A percentile compares a stretch with the other conserved stretches of the same genome.
Conservation (phyloP, 1,284 basidiomycete genomes). For the Schizopora paradoxa region DNA sequence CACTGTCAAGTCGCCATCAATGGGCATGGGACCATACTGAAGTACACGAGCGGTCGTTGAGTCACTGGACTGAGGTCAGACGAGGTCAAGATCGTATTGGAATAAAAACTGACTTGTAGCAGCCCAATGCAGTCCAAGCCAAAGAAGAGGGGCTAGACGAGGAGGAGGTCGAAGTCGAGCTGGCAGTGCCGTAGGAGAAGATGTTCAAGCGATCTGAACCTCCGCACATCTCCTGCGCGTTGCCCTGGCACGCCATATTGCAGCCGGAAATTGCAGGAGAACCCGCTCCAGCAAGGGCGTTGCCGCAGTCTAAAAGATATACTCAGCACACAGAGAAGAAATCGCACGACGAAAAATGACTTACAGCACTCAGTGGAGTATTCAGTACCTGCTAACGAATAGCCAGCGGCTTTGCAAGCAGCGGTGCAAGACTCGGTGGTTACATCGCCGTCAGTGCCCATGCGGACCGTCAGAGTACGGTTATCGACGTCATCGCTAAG, state of each 20-base stretch:
- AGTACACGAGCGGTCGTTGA: conserved; percentile 49
- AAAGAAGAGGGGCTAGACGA: too few relatives aligned
- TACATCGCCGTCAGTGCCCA: conserved; percentile 17
- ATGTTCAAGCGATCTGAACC: conserved; percentile 17
- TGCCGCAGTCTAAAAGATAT: conserved; percentile 22
- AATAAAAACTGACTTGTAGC: conserved; percentile 24
- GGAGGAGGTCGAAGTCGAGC: conserved; percentile 10
- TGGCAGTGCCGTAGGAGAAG: conserved; percentile 13
- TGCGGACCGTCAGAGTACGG: conserved; percentile 49
- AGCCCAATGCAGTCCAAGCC: conserved; percentile 40
- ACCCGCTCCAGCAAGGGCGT: conserved; percentile 10
- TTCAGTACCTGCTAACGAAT: conserved; percentile 22
- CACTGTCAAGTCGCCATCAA: conserved; percentile 14
- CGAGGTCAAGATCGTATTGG: neutral
- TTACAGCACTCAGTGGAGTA: conserved; percentile 23
- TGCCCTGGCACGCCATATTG: conserved; percentile 18
- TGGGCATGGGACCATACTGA: conserved; percentile 25
- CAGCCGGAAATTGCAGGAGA: conserved; percentile 16
- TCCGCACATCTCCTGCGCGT: conserved; percentile 21
- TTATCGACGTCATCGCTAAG: conserved; percentile 46
- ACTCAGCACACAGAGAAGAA: neutral
- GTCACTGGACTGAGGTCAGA: conserved; percentile 27
- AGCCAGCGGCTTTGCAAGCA: conserved; percentile 19
- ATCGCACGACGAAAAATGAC: neutral
- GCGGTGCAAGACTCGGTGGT: conserved; percentile 23